Evolutionary conservation across 1,139 yeast species (phyloP), one percentile per base, ranked within the genome.

Genomic region (Protomyces inundatus): DNA sequence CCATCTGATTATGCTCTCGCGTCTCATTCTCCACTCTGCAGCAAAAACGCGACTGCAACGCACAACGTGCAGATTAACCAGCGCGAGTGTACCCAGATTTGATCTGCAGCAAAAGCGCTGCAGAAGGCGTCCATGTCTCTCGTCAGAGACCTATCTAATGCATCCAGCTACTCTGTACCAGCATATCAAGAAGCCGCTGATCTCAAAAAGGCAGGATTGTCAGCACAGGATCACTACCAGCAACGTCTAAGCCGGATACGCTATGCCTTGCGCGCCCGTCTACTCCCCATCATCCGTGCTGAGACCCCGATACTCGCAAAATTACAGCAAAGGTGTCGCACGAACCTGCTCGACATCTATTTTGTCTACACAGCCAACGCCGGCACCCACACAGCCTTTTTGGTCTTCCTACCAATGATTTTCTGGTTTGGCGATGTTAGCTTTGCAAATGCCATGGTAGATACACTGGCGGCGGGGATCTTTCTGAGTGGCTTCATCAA

Each of bases 361-460:
- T 93, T 93, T 75, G 89, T 96, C 12, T 84, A 90, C 80, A 83
- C 96, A 1, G 97, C 98, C 32, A 86, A 88, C 71, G 78, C 93
- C 68, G 98, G 97, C 0, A 84, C 96, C 7, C 98, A 93, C 74
- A 90, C 97, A 0, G 93, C 93, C 73, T 93, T 93, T 73, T 96
- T 93, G 63, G 75, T 91, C 61, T 85, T 89, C 84, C 79, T 93
- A 54, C 98, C 98, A 0, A 73, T 88, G 34, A 89, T 95, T 6
- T 80, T 84, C 53, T 93, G 97, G 97, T 82, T 86, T 69, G 97
- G 97, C 0, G 81, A 80, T 46, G 78, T 83, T 6, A 73, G 74
- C 9, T 68, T 85, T 51, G 82, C 86, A 1, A 79, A 95, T 65
- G 73, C 65, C 70, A 77, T 90, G 70, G 87, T 91, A 23, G 82